A percentile compares a stretch with the other conserved stretches of the same genome.
phyloP scores from a whole-genome alignment of 164 flowering plant species.

The Chimonanthus praecox region DNA sequence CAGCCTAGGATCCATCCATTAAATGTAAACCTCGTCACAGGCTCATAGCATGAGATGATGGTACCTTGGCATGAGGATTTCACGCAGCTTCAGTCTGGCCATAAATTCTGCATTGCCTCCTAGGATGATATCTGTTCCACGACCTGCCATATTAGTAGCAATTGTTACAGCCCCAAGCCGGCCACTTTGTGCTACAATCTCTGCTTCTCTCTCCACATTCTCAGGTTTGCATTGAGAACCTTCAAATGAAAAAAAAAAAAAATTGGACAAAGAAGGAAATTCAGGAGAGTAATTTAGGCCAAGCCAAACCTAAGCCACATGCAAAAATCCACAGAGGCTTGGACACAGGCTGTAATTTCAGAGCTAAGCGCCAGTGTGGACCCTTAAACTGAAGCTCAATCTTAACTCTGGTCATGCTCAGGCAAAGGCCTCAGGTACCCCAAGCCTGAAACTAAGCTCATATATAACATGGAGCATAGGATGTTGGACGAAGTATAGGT shows the following conservation, averaged over 20 bases:
- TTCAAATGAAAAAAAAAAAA: slow-evolving; percentile 13
- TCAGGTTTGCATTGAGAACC: slow-evolving; percentile 99
- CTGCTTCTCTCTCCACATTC: slow-evolving; percentile 99
- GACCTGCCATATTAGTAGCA: slow-evolving; percentile 99
- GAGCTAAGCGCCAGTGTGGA: too few relatives aligned
- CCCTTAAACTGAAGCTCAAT: too few relatives aligned
- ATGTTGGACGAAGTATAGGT: too few relatives aligned
- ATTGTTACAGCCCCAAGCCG: slow-evolving; percentile 96
- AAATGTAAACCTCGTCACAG: background rate
- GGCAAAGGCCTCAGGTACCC: too few relatives aligned
- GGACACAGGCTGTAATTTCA: too few relatives aligned
- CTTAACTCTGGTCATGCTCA: too few relatives aligned
- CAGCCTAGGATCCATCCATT: background rate
- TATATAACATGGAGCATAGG: too few relatives aligned
- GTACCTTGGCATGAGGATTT: slow-evolving; percentile 99
- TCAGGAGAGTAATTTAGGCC: too few relatives aligned
- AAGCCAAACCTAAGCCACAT: too few relatives aligned
- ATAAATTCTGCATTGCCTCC: slow-evolving; percentile 99
- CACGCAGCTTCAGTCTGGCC: slow-evolving; percentile 92
- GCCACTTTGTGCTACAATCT: slow-evolving; percentile 98
- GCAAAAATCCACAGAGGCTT: too few relatives aligned
- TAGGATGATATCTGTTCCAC: slow-evolving; percentile 98
- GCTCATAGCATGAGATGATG: background rate
- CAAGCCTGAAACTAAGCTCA: too few relatives aligned
- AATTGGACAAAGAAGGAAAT: too few relatives aligned